Percentiles rank a stretch among this genome's conserved stretches.
These are phyloP conservation scores for Pneumocystis wakefieldiae DNA, from an alignment of 1,139 yeast species.

Conservation along the genomic window DNA sequence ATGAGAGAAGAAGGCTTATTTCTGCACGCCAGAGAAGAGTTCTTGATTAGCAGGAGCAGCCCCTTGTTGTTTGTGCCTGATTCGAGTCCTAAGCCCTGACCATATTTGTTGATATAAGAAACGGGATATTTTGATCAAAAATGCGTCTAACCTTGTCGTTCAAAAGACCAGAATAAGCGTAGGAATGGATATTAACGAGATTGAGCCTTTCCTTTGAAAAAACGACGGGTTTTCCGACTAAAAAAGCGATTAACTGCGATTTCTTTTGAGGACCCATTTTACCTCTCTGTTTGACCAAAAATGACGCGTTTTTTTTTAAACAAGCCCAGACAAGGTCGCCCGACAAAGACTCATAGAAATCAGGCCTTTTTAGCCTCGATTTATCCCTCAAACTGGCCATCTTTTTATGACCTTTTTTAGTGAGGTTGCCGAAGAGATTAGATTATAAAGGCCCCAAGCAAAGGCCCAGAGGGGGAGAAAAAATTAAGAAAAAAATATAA, in stretches of 20 bases:
- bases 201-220: slow-evolving; percentile 38
- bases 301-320: slow-evolving; percentile 8
- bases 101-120: neutral
- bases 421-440: too few relatives aligned
- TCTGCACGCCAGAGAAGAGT: neutral
- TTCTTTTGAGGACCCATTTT: neutral
- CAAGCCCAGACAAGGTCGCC: slow-evolving; percentile 7
- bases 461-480: neutral
- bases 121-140: neutral
- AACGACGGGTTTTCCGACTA: slow-evolving; percentile 22
- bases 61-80: neutral
- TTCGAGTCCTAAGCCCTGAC: neutral
- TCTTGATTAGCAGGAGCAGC: neutral
- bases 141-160: neutral
- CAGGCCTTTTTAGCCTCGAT: neutral
- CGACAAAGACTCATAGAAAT: neutral
- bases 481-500: neutral
- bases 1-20: neutral
- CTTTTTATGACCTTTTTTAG: neutral
- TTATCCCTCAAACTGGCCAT: neutral
- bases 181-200: slow-evolving; percentile 33
- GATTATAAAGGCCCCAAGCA: too few relatives aligned
- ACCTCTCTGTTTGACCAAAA: slow-evolving; percentile 2
- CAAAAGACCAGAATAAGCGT: slow-evolving; percentile 33
- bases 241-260: neutral